Conservation (phyloP, 306 rosid genomes). For the Boehmeria nivea region DNA sequence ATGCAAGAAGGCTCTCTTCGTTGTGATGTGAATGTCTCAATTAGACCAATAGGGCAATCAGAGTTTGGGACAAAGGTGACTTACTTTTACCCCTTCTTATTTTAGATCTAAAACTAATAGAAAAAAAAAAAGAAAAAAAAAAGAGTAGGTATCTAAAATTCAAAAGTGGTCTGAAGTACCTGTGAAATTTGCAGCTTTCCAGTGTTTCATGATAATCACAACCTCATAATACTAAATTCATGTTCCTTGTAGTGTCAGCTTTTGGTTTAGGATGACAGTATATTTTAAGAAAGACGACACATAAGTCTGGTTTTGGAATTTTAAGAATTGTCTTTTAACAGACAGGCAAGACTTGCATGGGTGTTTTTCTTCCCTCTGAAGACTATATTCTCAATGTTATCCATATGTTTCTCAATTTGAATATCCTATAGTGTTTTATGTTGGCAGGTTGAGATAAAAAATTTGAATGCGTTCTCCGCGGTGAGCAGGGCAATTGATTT, state of each 20-base stretch:
- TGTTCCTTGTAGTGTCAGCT: too few species aligned
- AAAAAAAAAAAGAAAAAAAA: neutral
- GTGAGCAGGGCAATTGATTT: conserved; percentile 82
- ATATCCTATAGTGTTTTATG: conserved; percentile 16
- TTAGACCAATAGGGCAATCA: conserved; percentile 79
- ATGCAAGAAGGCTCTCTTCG: conserved; percentile 99
- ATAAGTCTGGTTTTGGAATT: neutral
- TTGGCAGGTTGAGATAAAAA: conserved; percentile 91
- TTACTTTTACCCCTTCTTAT: neutral
- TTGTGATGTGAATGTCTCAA: conserved; percentile 86
- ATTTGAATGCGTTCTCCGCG: conserved; percentile 77
- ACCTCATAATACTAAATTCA: too few species aligned
- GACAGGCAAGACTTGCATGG: too few species aligned
- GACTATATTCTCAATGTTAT: too few species aligned
- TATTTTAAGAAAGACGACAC: neutral
- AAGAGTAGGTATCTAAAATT: neutral
- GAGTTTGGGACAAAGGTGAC: conserved; percentile 79
- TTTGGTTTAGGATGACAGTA: too few species aligned
- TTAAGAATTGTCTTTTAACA: neutral
- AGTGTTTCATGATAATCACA: conserved; percentile 5
- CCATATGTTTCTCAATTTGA: conserved; percentile 9
- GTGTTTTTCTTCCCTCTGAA: too few species aligned
- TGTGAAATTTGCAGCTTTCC: neutral
- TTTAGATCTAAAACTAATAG: neutral
- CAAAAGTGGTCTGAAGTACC: neutral